phyloP scores from a whole-genome alignment of 208 protist genomes.

The Acanthamoeba healyi region DNA sequence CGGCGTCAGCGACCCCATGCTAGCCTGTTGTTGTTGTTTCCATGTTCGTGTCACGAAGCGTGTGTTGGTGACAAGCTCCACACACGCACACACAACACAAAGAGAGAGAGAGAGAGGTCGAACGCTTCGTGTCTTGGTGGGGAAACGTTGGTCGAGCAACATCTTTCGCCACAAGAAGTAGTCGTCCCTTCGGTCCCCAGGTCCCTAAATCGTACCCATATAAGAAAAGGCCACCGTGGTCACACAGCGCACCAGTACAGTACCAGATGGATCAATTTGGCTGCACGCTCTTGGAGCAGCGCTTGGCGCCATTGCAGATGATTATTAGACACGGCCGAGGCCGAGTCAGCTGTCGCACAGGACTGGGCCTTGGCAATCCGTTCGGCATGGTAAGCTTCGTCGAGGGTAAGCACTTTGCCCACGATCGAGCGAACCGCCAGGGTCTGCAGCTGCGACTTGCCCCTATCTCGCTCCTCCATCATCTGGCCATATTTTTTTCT shows the following conservation, averaged over 20 bases:
- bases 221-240: background rate
- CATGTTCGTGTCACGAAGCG: too few species aligned
- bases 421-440: background rate
- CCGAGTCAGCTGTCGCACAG: background rate
- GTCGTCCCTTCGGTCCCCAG: background rate
- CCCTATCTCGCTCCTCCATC: background rate
- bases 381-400: background rate
- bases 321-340: background rate
- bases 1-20: background rate
- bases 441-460: background rate
- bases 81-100: too few species aligned
- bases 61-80: too few species aligned
- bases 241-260: background rate
- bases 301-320: background rate
- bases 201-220: background rate
- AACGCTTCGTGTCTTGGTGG: background rate
- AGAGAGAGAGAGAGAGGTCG: too few species aligned
- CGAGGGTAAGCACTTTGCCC: background rate
- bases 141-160: background rate
- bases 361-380: background rate
- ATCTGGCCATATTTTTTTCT: too few species aligned
- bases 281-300: background rate
- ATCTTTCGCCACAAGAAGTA: background rate
- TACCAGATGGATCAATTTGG: constrained; percentile 17
- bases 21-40: background rate